Base-by-base conservation (phyloP, 306 rosid species). In the Oemleria cerasiformis region DNA sequence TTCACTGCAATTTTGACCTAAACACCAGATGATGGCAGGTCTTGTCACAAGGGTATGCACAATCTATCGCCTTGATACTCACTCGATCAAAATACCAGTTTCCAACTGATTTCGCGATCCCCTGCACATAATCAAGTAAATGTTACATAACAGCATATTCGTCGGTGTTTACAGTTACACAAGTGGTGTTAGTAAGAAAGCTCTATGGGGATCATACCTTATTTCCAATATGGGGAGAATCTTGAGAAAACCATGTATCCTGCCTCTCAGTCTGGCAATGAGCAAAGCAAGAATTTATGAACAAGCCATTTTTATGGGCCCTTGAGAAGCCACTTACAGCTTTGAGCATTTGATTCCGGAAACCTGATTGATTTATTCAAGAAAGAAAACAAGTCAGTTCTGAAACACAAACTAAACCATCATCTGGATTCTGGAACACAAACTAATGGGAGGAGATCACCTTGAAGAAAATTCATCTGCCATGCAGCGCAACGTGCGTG, bases 181-280 rank as follows among this genome's bases (percentile, higher is more conserved):
- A 25, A 25, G 30, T 25, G 30, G 30, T 2, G 30, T 25, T 25
- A 25, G 1, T 25, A 25, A 25, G 30, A 1, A 25, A 25, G 21
- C 40, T 38, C 15, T 20, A 40, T 34, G 54, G 21, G 51, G 56
- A 25, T 25, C 47, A 80, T 69, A 91, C 96, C 97, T 91, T 94
- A 65, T 89, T 87, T 19, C 77, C 39, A 4, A 91, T 61, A 47
- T 78, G 86, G 1, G 98, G 97, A 70, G 97, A 89, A 71, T 86
- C 57, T 71, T 84, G 86, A 40, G 96, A 78, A 77, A 89, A 91
- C 98, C 98, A 91, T 36, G 97, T 94, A 63, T 91, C 98, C 57
- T 81, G 97, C 68, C 94, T 86, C 88, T 89, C 98, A 4, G 88
- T 74, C 85, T 94, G 98, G 88, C 97, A 94, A 70, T 94, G 98